Evolutionary conservation across 1,284 basidiomycete species (phyloP), one percentile per base, ranked within the genome.

Genomic region (Puccinia polysora): DNA sequence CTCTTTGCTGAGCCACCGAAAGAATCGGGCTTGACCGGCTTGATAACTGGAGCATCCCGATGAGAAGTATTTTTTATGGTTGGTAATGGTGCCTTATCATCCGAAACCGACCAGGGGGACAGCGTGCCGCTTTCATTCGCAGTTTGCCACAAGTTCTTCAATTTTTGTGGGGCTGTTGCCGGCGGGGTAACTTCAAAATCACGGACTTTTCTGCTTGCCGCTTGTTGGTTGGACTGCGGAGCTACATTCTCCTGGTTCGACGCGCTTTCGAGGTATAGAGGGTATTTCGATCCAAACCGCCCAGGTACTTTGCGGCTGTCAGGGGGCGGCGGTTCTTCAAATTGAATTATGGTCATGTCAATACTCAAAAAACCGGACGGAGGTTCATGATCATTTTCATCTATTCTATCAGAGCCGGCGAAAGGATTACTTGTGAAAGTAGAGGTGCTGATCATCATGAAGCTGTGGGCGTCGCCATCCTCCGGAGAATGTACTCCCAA

Each of bases 351-450:
- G 4, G 53, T 56, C 30, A 56, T 56, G 30, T n/a, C 53, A 15
- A 56, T 56, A 56, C 53, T 56, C 18, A 56, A 30, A 18, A 56
- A 30, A 30, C 53, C 32, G n/a, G n/a, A n/a, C n/a, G n/a, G n/a
- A n/a, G 53, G 53, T 18, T 30, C 34, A 36, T 56, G 32, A 34
- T 2, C 32, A 6, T 15, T 30, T 34, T 36, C 53, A 34, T 34
- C 53, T 15, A 56, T 34, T n/a, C 32, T 30, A 14, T n/a, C 32
- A 34, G 53, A 56, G 18, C 53, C 53, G 6, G 32, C n/a, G 15
- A 28, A 49, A 23, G 6, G 15, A 20, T 56, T 20, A 56, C 38
- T 20, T 34, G 30, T 18, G 53, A 36, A 56, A 30, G 53, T 56
- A 18, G 53, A 56, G 15, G n/a, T n/a, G n/a, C 28, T 10, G 25